Conservation (phyloP, 441 rosid species). For the Sinapis alba region DNA sequence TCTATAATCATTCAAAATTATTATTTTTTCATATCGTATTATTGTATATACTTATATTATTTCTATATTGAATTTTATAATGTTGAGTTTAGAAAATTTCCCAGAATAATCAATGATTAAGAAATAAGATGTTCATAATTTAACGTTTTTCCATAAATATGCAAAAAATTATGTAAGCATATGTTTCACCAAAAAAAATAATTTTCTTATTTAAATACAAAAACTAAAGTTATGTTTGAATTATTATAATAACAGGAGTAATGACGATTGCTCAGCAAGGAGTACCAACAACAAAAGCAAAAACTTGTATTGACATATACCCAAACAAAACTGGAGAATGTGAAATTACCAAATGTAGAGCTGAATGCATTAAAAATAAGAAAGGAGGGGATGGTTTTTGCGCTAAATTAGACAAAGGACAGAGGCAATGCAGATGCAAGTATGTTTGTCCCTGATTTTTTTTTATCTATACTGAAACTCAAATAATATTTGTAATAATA, state of each 20-base stretch:
- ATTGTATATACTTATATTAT: not conserved
- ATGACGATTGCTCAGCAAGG: not conserved
- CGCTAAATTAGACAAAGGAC: not conserved
- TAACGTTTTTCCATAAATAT: not conserved
- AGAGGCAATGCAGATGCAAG: not conserved
- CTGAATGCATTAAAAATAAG: not conserved
- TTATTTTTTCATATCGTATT: not conserved
- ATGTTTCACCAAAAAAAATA: not conserved
- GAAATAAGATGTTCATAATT: not conserved
- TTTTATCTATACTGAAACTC: not conserved
- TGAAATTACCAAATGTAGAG: not conserved
- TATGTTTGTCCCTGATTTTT: not conserved
- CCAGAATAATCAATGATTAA: not conserved
- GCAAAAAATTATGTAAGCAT: not conserved
- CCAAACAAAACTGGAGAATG: not conserved
- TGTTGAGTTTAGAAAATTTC: not conserved
- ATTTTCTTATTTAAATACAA: not conserved
- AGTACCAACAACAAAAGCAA: not conserved
- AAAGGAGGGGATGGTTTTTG: not conserved
- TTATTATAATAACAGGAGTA: not conserved
- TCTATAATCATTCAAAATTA: no score
- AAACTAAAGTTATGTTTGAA: not conserved
- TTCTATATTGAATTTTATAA: no score
- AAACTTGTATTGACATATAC: not conserved
- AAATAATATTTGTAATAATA: not conserved